phyloP scores from a whole-genome alignment of 805 yeast species.

The Candida bentonensis region DNA sequence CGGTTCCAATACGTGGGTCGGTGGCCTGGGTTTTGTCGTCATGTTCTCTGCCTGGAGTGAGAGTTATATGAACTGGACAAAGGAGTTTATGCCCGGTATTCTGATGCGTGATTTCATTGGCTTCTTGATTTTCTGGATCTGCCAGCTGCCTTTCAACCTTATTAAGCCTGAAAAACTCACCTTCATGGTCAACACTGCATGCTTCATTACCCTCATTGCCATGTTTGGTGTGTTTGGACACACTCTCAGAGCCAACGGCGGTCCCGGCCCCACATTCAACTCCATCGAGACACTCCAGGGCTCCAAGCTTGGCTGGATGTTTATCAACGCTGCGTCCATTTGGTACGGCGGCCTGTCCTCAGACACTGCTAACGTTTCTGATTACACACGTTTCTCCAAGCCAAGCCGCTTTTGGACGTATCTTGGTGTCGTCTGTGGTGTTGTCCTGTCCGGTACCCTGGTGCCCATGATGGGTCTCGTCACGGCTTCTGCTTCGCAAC shows the following conservation, averaged over 20 bases:
- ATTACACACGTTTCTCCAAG: conserved; percentile 27
- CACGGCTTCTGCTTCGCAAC: conserved; percentile 27
- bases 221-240: conserved; percentile 1
- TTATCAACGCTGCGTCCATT: conserved; percentile 27
- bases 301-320: conserved; percentile 22
- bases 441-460: conserved; percentile 21
- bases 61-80: background rate
- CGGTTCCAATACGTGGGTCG: background rate
- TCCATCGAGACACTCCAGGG: background rate
- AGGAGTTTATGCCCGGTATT: conserved; percentile 1
- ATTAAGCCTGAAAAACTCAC: background rate
- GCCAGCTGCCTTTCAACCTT: background rate
- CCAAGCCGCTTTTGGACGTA: conserved; percentile 12
- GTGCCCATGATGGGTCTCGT: conserved; percentile 31
- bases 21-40: conserved; percentile 22
- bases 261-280: background rate
- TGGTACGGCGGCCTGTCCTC: conserved; percentile 29
- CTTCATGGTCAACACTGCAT: background rate
- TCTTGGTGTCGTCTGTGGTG: conserved; percentile 16
- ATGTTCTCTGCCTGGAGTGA: conserved; percentile 14
- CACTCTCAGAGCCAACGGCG: background rate
- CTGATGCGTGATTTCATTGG: conserved; percentile 1
- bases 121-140: background rate
- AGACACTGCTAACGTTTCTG: conserved; percentile 28
- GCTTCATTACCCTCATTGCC: background rate